Base-by-base conservation (phyloP, 106 monocot genomes). In the Dendrobium huoshanense region DNA sequence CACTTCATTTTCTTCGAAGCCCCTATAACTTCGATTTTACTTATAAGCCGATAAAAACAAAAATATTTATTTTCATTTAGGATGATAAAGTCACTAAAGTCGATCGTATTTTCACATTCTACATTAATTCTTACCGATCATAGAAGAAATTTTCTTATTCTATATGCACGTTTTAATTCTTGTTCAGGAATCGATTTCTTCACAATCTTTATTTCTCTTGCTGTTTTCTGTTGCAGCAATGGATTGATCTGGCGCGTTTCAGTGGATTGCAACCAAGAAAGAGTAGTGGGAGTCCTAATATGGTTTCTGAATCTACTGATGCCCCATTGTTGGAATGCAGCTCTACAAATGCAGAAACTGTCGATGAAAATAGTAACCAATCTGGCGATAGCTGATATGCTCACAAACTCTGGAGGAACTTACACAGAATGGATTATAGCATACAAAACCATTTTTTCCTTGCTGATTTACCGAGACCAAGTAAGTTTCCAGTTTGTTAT, bases 181-280 rank as follows among this genome's bases (percentile, higher is more conserved):
- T 15, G 20, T 61, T 20, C 61, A 61, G 19, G 61, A 61, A 70
- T 24, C 11, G 31, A 27, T 24, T 6, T 67, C 7, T 33, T 72
- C 72, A 15, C 9, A 16, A 44, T 20, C 74, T 44, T 74, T 20
- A 74, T 7, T 44, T 43, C 44, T 44, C 74, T n/a, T 75, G 41
- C 74, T 44, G 16, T 20, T 75, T 8, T 15, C 43, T 65, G 40
- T 55, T 89, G 82, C 88, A 92, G 92, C 92, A 90, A 92, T 90
- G 92, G 92, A 29, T 90, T 29, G 92, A 92, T 92, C 78, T 92
- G 4, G 90, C 92, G 48, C 80, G 92, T 72, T 88, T 70, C 80
- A 92, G 90, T 17, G 92, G 92, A 67, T 59, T 92, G 54, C 92
- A 92, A 29, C 80, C 82, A 64, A 24, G 56, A 2, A 86, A 82